A percentile compares a stretch with the other conserved stretches of the same genome.
Conservation (phyloP, 2,329 filamentous ascomycete genomes). For the Gnomoniopsis smithogilvyi region DNA sequence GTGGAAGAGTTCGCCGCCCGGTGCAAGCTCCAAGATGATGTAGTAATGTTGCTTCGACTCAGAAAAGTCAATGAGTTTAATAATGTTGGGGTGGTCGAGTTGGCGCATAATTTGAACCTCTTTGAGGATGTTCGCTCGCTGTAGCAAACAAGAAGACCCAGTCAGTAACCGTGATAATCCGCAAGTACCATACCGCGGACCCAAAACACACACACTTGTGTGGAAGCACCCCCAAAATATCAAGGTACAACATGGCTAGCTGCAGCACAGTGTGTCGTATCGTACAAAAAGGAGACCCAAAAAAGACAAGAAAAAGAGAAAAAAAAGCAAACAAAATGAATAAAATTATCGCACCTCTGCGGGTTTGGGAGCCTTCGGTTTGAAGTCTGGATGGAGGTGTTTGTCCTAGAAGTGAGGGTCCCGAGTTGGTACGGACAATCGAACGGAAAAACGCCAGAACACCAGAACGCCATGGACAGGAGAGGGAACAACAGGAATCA, state of each 20-base stretch:
- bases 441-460: conserved; percentile 21
- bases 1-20: conserved; percentile 95
- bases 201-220: conserved; percentile 19
- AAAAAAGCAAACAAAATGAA: no score
- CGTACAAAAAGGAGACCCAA: conserved; percentile 25
- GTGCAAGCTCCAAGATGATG: conserved; percentile 91
- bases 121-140: conserved; percentile 97
- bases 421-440: conserved; percentile 50
- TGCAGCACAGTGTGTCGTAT: background rate
- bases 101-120: conserved; percentile 99
- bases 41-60: conserved; percentile 97
- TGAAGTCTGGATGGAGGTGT: conserved; percentile 94
- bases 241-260: no score
- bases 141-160: conserved; percentile 28
- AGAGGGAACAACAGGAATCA: conserved; percentile 25
- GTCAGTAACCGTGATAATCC: conserved; percentile 5
- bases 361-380: conserved; percentile 82
- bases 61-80: conserved; percentile 89
- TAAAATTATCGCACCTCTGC: conserved; percentile 79
- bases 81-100: conserved; percentile 92
- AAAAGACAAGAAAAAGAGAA: conserved; percentile 28
- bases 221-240: no score
- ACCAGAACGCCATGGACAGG: conserved; percentile 22
- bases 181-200: background rate
- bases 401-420: conserved; percentile 65